A percentile compares a stretch with the other conserved stretches of the same genome.
These are phyloP conservation scores for Nitzschia sp. DNA, from an alignment of 108 stramenopile genomes.

Conservation along the genomic window DNA sequence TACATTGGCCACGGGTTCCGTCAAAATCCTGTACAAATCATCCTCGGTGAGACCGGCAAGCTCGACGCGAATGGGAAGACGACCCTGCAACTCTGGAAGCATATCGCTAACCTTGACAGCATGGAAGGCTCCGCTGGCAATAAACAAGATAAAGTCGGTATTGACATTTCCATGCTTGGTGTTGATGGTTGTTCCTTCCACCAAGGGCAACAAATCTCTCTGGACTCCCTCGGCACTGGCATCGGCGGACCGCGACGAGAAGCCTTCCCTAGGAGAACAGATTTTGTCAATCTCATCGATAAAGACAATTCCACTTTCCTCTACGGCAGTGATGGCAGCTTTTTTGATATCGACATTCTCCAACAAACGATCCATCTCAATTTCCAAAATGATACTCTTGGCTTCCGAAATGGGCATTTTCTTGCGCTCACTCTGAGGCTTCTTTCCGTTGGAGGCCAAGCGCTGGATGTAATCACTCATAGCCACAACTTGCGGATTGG, in stretches of 20 bases:
- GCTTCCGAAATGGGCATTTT: constrained; percentile 90
- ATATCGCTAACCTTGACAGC: constrained; percentile 95
- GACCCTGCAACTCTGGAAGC: constrained; percentile 96
- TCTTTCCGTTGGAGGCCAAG: constrained; percentile 48
- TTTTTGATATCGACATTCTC: constrained; percentile 89
- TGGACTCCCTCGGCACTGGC: constrained; percentile 99
- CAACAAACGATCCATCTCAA: constrained; percentile 91
- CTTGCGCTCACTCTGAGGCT: constrained; percentile 72
- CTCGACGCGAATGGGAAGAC: constrained; percentile 98
- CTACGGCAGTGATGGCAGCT: constrained; percentile 92
- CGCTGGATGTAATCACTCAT: constrained; percentile 70
- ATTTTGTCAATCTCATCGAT: constrained; percentile 99
- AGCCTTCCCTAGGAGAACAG: constrained; percentile 76
- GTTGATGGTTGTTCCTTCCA: constrained; percentile 95
- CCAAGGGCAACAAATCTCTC: constrained; percentile 94
- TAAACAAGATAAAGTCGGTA: constrained; percentile 98
- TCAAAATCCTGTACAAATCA: constrained; percentile 97
- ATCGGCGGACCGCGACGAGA: constrained; percentile 84
- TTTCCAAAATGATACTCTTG: constrained; percentile 84
- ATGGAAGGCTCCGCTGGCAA: constrained; percentile 93
- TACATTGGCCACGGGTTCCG: constrained; percentile 96
- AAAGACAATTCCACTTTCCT: constrained; percentile 98
- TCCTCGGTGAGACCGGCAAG: constrained; percentile 96
- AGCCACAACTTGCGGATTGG: constrained; percentile 66
- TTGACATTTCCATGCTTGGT: constrained; percentile 98